These are phyloP conservation scores for Bruguiera gymnorhiza DNA, from an alignment of 345 rosid genomes.

Conservation along the genomic window DNA sequence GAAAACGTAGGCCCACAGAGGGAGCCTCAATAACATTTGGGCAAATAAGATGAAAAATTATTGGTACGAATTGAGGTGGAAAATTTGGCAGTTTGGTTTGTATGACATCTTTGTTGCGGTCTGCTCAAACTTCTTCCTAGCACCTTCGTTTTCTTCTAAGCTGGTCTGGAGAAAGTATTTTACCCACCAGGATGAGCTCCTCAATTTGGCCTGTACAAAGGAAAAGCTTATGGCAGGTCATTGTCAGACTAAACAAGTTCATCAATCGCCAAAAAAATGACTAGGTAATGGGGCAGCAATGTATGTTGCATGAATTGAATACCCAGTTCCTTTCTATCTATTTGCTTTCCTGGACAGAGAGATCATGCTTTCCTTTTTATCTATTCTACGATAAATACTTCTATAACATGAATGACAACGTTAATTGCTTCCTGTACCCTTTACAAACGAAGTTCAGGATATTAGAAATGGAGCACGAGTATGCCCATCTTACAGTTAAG, in stretches of 20 bases:
- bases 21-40: neutral
- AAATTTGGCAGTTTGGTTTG: conserved; percentile 23
- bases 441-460: too few relatives aligned
- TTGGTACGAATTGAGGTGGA: conserved; percentile 22
- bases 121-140: conserved; percentile 43
- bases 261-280: neutral
- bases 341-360: too few relatives aligned
- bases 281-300: neutral
- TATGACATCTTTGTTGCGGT: conserved; percentile 9
- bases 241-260: neutral
- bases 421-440: too few relatives aligned
- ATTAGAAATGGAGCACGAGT: too few relatives aligned
- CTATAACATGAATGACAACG: too few relatives aligned
- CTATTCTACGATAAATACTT: too few relatives aligned
- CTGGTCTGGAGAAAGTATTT: conserved; percentile 57
- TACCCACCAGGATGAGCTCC: conserved; percentile 73
- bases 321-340: too few relatives aligned
- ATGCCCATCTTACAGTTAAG: neutral
- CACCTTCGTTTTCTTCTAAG: conserved; percentile 63
- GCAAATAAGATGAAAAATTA: neutral
- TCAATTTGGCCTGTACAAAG: conserved; percentile 57
- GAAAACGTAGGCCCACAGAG: neutral
- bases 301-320: too few relatives aligned
- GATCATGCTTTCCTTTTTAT: too few relatives aligned
- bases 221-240: neutral